These are phyloP conservation scores for Nevesoporus exiguus DNA, from an alignment of 768 basidiomycete genomes.

Conservation along the genomic window DNA sequence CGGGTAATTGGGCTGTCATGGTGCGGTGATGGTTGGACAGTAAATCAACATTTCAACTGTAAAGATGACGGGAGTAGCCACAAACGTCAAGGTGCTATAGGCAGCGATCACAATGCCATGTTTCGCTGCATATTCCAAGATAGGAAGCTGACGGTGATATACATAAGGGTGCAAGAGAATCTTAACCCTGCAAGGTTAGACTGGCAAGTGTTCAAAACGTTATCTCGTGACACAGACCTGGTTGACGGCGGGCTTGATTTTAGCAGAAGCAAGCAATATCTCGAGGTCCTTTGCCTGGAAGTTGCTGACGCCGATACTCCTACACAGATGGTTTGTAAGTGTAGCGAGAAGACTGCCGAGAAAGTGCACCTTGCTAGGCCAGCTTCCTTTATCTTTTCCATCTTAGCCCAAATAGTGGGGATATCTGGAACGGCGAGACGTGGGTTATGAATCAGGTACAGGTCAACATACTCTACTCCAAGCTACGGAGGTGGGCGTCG, in stretches of 20 bases:
- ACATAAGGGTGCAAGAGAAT: constrained; percentile 75
- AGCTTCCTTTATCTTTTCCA: constrained; percentile 58
- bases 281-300: constrained; percentile 54
- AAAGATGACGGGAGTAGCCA: background rate
- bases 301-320: constrained; percentile 75
- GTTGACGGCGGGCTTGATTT: constrained; percentile 64
- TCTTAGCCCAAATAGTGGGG: constrained; percentile 58
- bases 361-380: constrained; percentile 54
- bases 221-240: constrained; percentile 43
- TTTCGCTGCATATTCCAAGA: constrained; percentile 54
- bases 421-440: constrained; percentile 54
- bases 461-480: constrained; percentile 60
- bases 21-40: background rate
- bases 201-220: background rate
- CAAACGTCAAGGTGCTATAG: constrained; percentile 64
- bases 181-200: constrained; percentile 33
- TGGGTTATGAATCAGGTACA: constrained; percentile 69
- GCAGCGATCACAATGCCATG: constrained; percentile 69
- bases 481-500: constrained; percentile 38
- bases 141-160: constrained; percentile 46
- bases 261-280: constrained; percentile 54
- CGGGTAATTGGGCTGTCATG: constrained; percentile 53
- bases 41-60: background rate
- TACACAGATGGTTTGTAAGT: constrained; percentile 20
- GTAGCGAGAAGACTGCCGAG: background rate